phyloP scores from a whole-genome alignment of 306 rosid species.

The Malus sieversii region DNA sequence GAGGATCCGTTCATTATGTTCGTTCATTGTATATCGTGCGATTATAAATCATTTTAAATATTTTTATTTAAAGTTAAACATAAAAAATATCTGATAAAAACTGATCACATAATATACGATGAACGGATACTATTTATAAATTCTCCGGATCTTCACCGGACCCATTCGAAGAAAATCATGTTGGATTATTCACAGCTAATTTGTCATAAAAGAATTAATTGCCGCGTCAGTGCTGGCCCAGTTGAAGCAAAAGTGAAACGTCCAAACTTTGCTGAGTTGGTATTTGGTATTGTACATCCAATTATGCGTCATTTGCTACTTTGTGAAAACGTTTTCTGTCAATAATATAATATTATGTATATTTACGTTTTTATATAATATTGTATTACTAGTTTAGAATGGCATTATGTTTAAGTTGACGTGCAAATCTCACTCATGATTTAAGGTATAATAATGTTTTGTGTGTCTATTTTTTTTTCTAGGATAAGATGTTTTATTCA shows the following conservation, averaged over 20 bases:
- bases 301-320: no score
- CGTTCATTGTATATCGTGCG: accelerated
- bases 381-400: no score
- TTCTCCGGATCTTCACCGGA: accelerated
- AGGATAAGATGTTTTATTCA: no score
- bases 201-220: background rate
- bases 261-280: background rate
- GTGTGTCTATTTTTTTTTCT: background rate
- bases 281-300: background rate
- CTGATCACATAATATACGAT: accelerated
- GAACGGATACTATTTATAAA: accelerated
- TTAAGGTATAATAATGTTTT: no score
- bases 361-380: no score
- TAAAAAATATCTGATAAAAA: no score
- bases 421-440: background rate
- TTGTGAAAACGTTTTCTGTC: accelerated
- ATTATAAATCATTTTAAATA: no score
- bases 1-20: accelerated
- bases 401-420: background rate
- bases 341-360: no score
- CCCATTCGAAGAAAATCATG: accelerated
- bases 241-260: background rate
- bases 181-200: background rate
- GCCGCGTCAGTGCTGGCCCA: background rate
- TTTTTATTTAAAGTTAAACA: no score